A percentile compares a stretch with the other conserved stretches of the same genome.
These are phyloP conservation scores for Trametes villosa DNA, from an alignment of 768 basidiomycete species.

Conservation along the genomic window DNA sequence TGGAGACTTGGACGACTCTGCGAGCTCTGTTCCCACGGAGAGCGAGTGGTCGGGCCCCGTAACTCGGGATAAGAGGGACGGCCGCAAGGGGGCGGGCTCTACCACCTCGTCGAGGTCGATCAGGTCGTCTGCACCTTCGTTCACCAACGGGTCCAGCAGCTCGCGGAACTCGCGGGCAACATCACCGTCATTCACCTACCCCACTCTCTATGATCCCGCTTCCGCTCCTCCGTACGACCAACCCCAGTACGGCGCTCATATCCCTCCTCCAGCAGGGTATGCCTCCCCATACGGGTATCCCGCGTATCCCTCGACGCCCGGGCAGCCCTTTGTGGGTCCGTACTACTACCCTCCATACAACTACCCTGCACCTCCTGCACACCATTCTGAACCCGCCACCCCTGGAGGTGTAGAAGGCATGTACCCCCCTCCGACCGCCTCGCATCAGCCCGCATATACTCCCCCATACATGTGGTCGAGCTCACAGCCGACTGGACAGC, in stretches of 20 bases:
- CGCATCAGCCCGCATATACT: constrained; percentile 35
- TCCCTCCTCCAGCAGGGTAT: constrained; percentile 31
- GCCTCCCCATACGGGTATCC: constrained; percentile 35
- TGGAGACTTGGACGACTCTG: constrained; percentile 69
- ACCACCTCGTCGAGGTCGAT: constrained; percentile 57
- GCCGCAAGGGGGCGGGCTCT: constrained; percentile 54
- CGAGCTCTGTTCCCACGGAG: constrained; percentile 76
- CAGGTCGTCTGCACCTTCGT: constrained; percentile 53
- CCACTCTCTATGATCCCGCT: constrained; percentile 70
- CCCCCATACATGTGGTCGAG: constrained; percentile 42
- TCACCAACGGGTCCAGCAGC: constrained; percentile 59
- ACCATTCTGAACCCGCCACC: constrained; percentile 42
- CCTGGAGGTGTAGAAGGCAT: constrained; percentile 35
- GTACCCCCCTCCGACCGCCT: constrained; percentile 33
- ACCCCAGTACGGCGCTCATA: constrained; percentile 33
- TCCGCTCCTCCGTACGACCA: constrained; percentile 28
- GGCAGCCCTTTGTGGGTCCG: constrained; percentile 40
- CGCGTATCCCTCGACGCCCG: constrained; percentile 36
- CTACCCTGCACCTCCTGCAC: constrained; percentile 51
- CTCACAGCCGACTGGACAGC: constrained; percentile 28
- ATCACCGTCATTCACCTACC: constrained; percentile 77
- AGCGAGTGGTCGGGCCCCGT: constrained; percentile 77
- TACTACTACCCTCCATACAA: constrained; percentile 60
- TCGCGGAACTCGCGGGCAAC: constrained; percentile 75
- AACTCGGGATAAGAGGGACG: constrained; percentile 59